Evolutionary conservation across 192 early-diverging fungal species (phyloP).

Genomic region (Neocallimastix lanati): DNA sequence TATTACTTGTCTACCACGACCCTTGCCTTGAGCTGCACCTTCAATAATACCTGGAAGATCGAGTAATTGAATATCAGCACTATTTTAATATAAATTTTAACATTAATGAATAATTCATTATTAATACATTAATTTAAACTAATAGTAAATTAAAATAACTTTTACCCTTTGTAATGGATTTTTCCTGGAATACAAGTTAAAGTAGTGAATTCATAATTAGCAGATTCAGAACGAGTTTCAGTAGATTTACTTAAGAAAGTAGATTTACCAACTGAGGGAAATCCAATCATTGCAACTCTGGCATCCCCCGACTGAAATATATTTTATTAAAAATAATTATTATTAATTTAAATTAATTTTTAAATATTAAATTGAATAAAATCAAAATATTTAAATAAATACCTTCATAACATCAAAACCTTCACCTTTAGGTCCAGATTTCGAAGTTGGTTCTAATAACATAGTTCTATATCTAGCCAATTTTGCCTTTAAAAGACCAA

Average conservation of each 20-base stretch:
- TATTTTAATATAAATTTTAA: too few relatives aligned
- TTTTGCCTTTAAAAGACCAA: constrained; percentile 95
- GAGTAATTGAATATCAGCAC: constrained; percentile 88
- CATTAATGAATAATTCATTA: too few relatives aligned
- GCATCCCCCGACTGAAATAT: constrained; percentile 82
- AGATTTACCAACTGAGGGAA: constrained; percentile 97
- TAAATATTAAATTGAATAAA: too few relatives aligned
- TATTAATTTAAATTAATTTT: too few relatives aligned
- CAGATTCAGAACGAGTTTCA: constrained; percentile 74
- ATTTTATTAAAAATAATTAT: too few relatives aligned
- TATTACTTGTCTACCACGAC: constrained; percentile 70
- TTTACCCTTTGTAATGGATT: background rate
- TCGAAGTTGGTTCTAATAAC: constrained; percentile 51
- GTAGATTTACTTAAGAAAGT: constrained; percentile 84
- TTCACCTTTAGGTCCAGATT: constrained; percentile 42
- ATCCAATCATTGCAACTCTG: constrained; percentile 83
- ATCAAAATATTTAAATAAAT: too few relatives aligned
- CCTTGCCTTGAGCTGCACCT: constrained; percentile 89
- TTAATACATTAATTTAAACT: too few relatives aligned
- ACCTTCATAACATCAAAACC: constrained; percentile 94
- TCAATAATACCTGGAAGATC: constrained; percentile 99
- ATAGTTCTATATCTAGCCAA: constrained; percentile 63
- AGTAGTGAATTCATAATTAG: constrained; percentile 84
- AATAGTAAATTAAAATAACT: too few relatives aligned
- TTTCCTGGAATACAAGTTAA: constrained; percentile 55